Evolutionary conservation across 2,329 filamentous ascomycete species (phyloP).

Genomic region (Aspergillus niger): DNA sequence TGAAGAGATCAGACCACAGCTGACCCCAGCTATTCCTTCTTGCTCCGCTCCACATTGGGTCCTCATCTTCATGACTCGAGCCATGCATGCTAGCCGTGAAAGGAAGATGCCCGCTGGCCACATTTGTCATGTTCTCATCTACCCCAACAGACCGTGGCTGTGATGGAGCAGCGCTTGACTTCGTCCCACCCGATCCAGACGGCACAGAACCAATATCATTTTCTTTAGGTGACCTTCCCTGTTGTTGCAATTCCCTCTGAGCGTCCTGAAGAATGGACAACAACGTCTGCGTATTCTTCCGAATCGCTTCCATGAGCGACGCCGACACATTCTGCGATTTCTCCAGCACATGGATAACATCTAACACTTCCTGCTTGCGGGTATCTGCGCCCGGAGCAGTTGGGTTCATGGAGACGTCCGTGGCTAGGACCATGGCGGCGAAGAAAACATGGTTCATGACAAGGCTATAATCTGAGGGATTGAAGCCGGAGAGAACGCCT

Average conservation of each 20-base stretch:
- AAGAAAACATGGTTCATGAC: constrained; percentile 29
- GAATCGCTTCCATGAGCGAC: constrained; percentile 2
- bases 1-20: constrained; percentile 7
- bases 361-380: constrained; percentile 18
- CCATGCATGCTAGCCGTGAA: neutral
- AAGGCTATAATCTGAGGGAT: constrained; percentile 22
- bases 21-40: constrained; percentile 5
- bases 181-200: neutral
- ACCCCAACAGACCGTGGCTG: neutral
- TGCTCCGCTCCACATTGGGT: neutral
- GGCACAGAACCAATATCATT: neutral
- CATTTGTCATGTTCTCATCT: neutral
- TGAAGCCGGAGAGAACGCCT: constrained; percentile 14
- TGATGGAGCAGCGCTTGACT: neutral
- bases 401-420: constrained; percentile 28
- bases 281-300: constrained; percentile 13
- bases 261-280: constrained; percentile 4
- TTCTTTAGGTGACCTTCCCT: neutral
- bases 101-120: neutral
- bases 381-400: constrained; percentile 18
- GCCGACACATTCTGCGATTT: constrained; percentile 5
- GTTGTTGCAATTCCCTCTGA: neutral
- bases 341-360: constrained; percentile 8
- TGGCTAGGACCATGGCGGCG: constrained; percentile 27
- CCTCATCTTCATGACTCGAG: neutral